Evolutionary conservation across 306 rosid species (phyloP).

Genomic region (Lupinus albus): DNA sequence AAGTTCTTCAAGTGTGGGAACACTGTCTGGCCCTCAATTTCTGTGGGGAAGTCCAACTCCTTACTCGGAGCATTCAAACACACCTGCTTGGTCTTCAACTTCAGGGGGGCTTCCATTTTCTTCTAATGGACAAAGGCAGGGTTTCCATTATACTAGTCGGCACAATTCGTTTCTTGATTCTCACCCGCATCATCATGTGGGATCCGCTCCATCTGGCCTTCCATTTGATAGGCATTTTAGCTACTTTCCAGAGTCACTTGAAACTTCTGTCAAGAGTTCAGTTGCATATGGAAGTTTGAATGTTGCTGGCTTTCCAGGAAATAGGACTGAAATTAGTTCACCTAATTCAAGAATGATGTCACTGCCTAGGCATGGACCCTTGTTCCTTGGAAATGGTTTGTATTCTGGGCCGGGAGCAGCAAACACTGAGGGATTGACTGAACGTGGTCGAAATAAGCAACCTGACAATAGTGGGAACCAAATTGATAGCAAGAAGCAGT

Average conservation of each 20-base stretch:
- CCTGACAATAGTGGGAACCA: constrained; percentile 67
- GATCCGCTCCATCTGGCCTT: constrained; percentile 92
- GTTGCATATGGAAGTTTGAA: constrained; percentile 57
- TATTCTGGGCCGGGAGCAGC: constrained; percentile 60
- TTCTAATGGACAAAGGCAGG: constrained; percentile 75
- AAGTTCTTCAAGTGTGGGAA: constrained; percentile 70
- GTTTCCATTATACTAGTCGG: constrained; percentile 54
- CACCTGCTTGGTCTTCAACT: constrained; percentile 73
- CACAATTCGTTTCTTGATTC: constrained; percentile 68
- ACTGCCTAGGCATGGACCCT: constrained; percentile 68
- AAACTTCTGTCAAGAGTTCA: constrained; percentile 64
- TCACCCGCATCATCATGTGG: constrained; percentile 70
- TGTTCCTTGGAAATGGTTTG: constrained; percentile 72
- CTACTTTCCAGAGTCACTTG: constrained; percentile 79
- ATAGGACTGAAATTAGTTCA: constrained; percentile 61
- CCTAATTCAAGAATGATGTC: constrained; percentile 80
- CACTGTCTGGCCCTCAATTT: constrained; percentile 87
- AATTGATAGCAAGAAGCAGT: constrained; percentile 76
- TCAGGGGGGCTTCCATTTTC: constrained; percentile 67
- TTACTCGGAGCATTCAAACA: constrained; percentile 59
- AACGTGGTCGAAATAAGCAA: constrained; percentile 66
- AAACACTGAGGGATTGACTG: constrained; percentile 62
- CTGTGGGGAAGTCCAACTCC: constrained; percentile 95
- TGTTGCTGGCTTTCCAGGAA: constrained; percentile 69
- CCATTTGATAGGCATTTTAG: constrained; percentile 79